Evolutionary conservation across 1,139 yeast species (phyloP), one percentile per base, ranked within the genome.

Genomic region (Pichia sp.): DNA sequence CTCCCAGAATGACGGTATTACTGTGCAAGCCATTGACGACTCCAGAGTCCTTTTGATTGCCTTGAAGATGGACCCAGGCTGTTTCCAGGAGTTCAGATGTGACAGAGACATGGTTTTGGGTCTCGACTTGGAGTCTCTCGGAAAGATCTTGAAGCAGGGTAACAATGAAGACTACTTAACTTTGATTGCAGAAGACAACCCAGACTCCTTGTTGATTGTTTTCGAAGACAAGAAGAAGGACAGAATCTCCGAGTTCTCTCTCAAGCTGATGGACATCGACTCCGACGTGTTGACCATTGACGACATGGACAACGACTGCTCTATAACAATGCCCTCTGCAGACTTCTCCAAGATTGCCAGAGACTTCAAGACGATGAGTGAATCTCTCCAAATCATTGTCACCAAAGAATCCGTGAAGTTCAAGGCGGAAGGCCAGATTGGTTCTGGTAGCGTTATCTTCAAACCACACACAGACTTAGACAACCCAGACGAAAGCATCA

Each of bases 1-100:
- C 75, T 84, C 95, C 19, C 96, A 89, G 72, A 83, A 85, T 61
- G 62, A 64, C 30, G 99, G 99, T 61, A 86, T 93, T 66, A 87
- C 96, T 19, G 95, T 95, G 29, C 98, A 93, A 75, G 98, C 99
- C 26, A 95, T 93, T 65, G 99, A 93, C 73, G 96, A 90, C 69
- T 90, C 99, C 41, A 90, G 97, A 78, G 97, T 93, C 59, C 82
- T 93, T 62, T 79, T 93, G 63, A 97, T 93, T 47, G 87, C 97
- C 13, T 77, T 93, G 64, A 81, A 88, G 66, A 87, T 93, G 64
- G 96, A 95, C 55, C 83, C 85, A 63, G 92, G 89, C 61, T 95
- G 96, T 13, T 93, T 93, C 75, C 79, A 83, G 58, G 93, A 87
- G 63, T 93, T 88, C 77, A 85, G 99, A 78, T 92, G 98, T 72